A percentile compares a stretch with the other conserved stretches of the same genome.
Evolutionary conservation across 1,284 basidiomycete genomes (phyloP).

Genomic region (Flammula alnicola): DNA sequence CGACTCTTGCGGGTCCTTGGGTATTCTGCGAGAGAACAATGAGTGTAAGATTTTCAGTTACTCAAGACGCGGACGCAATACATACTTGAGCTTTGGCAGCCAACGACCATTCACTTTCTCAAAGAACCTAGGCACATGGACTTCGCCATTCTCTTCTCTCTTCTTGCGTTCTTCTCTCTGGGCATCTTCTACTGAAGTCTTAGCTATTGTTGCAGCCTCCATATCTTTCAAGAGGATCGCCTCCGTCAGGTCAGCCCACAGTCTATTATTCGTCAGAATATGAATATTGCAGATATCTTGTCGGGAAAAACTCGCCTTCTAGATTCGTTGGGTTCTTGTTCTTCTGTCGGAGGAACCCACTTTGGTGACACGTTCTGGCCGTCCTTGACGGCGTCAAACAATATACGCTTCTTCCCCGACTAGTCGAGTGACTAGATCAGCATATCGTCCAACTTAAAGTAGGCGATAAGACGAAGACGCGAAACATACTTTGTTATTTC

Average conservation of each 20-base stretch:
- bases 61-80: constrained; percentile 11
- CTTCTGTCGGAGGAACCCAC: constrained; percentile 80
- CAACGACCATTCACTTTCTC: constrained; percentile 77
- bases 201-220: constrained; percentile 92
- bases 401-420: constrained; percentile 71
- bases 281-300: background rate
- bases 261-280: constrained; percentile 41
- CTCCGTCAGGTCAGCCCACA: constrained; percentile 87
- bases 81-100: constrained; percentile 79
- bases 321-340: constrained; percentile 93
- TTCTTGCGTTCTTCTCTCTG: constrained; percentile 84
- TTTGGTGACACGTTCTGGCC: constrained; percentile 81
- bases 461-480: background rate
- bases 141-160: constrained; percentile 77
- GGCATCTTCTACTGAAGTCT: constrained; percentile 90
- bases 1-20: constrained; percentile 70
- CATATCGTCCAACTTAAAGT: background rate
- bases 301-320: constrained; percentile 56
- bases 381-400: constrained; percentile 86
- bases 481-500: constrained; percentile 63
- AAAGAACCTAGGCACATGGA: constrained; percentile 82
- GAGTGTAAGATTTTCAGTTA: background rate
- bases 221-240: constrained; percentile 92
- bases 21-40: constrained; percentile 52
- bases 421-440: too few species aligned